phyloP scores from a whole-genome alignment of 169 alveolate species.

The Plasmodium coatneyi region DNA sequence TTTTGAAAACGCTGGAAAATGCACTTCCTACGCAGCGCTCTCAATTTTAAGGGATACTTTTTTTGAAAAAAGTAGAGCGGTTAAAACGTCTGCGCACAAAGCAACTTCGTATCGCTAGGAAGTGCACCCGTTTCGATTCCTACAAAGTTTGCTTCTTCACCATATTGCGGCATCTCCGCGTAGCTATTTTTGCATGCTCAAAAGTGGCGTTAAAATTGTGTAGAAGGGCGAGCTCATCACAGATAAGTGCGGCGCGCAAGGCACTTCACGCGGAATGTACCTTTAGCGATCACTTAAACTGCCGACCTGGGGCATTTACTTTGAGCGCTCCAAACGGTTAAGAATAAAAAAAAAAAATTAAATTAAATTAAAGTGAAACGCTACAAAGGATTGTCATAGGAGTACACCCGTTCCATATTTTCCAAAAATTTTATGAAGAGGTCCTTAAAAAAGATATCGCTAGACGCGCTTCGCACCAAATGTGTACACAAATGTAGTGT shows the following conservation, averaged over 20 bases:
- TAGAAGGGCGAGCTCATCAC: background rate
- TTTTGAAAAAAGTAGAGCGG: background rate
- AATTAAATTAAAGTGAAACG: background rate
- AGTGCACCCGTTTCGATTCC: background rate
- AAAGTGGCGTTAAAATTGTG: background rate
- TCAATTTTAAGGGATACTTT: background rate
- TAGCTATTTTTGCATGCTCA: background rate
- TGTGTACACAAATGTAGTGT: background rate
- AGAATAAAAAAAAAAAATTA: background rate
- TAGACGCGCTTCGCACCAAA: background rate
- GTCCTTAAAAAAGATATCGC: background rate
- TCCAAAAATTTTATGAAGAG: background rate
- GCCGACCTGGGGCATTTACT: background rate
- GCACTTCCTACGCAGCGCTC: background rate
- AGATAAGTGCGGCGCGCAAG: background rate
- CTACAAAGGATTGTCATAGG: background rate
- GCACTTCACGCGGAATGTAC: background rate
- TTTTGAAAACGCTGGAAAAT: background rate
- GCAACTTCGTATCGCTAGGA: background rate
- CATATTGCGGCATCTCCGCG: background rate
- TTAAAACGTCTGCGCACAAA: background rate
- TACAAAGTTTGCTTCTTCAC: background rate
- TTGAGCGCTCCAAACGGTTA: background rate
- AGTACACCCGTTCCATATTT: background rate
- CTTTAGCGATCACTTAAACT: background rate